Percentiles rank a stretch among this genome's conserved stretches.
Conservation (phyloP, 169 alveolate genomes). For the Perkinsus chesapeaki region DNA sequence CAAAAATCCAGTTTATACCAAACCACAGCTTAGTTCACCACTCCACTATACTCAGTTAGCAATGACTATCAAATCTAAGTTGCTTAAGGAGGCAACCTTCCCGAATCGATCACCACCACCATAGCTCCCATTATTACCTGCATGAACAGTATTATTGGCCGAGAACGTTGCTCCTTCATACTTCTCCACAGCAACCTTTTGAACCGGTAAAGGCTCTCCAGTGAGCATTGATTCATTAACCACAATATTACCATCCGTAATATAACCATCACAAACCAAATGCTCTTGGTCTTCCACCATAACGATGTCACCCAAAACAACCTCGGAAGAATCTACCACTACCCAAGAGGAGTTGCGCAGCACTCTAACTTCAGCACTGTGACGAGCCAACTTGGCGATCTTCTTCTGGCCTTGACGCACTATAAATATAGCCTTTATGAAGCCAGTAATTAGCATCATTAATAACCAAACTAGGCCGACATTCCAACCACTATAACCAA, state of each 20-base stretch:
- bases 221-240: constrained; percentile 9
- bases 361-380: neutral
- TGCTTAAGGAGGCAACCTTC: too few species aligned
- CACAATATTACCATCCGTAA: neutral
- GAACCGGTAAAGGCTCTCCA: constrained; percentile 15
- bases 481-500: neutral
- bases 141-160: neutral
- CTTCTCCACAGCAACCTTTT: neutral
- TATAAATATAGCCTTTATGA: neutral
- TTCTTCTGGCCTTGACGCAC: neutral
- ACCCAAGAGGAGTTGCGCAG: neutral
- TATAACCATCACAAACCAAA: neutral
- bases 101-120: too few species aligned
- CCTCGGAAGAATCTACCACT: neutral
- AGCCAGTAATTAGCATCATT: neutral
- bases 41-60: too few species aligned
- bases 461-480: neutral
- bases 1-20: too few species aligned
- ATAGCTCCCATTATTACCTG: neutral
- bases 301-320: neutral
- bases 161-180: neutral
- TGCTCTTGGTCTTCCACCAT: neutral
- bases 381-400: neutral
- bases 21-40: too few species aligned
- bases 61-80: too few species aligned